Evolutionary conservation across 345 rosid species (phyloP), one percentile per base, ranked within the genome.

Genomic region (Brassica carinata): DNA sequence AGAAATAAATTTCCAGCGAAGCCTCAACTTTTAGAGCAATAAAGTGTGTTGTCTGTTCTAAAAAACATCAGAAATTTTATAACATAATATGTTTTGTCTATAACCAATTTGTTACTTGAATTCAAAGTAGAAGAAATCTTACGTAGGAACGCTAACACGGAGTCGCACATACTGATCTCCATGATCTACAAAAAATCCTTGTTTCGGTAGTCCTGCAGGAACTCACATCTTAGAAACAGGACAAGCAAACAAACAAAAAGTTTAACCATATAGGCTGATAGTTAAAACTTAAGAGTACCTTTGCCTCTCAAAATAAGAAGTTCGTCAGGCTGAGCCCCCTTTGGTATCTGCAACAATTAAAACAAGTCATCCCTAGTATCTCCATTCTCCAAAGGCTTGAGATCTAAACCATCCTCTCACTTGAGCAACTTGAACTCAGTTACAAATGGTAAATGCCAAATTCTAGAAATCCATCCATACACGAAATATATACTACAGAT

Each of bases 121-220:
- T 55, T 59, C 29, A 17, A 18, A 63, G 31, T 65, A 64, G 43
- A 77, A 65, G 19, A 77, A 59, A 83, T 55, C 92, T 87, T 88
- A 95, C 99, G 75, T 90, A 40, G 99, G 98, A 68, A 95, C 79
- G 70, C 88, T 86, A 70, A 95, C 78, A 8, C 96, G 84, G 79
- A 95, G 90, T n/a, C 93, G 88, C 79, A 95, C 97, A 84, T 87
- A 91, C 83, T 91, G 96, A 85, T 95, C 95, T 78, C 99, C 99
- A 79, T 86, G 91, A 71, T 86, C 84, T 48, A 82, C 83, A 69
- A 93, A 82, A 78, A 89, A 87, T 31, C 99, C 96, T 81, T 80
- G 85, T 80, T 88, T 91, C 40, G 93, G 89, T 69, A 95, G 86
- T 62, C 99, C 99, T 93, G 85, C 82, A 83, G 45, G 76, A 79